Evolutionary conservation across 169 alveolate genomes (phyloP).

Genomic region (Plasmodium knowlesi): DNA sequence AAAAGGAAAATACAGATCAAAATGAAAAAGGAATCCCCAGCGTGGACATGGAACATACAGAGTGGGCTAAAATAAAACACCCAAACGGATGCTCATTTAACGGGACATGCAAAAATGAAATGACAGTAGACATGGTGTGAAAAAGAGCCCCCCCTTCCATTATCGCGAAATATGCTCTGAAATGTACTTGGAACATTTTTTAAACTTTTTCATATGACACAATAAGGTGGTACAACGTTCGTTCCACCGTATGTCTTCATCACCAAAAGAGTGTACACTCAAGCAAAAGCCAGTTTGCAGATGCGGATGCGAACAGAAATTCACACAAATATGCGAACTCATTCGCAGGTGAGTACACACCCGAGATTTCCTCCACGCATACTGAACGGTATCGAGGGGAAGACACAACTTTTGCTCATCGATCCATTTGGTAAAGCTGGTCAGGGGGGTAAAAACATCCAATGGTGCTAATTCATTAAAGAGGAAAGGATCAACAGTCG

Average conservation of each 20-base stretch:
- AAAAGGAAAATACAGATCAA: not conserved
- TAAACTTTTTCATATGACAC: not conserved
- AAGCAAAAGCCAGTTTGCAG: not conserved
- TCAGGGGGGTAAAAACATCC: not conserved
- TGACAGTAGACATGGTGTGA: not conserved
- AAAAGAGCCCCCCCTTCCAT: not conserved
- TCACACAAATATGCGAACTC: not conserved
- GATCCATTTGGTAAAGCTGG: not conserved
- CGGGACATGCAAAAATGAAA: not conserved
- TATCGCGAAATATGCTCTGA: not conserved
- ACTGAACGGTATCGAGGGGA: not conserved
- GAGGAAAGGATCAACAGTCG: not conserved
- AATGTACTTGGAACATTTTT: not conserved
- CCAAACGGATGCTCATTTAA: not conserved
- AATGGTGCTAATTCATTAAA: not conserved
- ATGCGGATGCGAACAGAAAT: not conserved
- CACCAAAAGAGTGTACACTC: not conserved
- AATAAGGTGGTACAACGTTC: not conserved
- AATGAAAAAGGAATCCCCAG: not conserved
- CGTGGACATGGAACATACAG: not conserved
- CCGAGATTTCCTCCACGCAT: not conserved
- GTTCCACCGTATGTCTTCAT: not conserved
- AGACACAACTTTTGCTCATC: not conserved
- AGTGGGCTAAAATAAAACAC: not conserved
- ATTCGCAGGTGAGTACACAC: not conserved